Conservation (phyloP, 371 early-diverging fungal genomes). For the Batkoa obscura region DNA sequence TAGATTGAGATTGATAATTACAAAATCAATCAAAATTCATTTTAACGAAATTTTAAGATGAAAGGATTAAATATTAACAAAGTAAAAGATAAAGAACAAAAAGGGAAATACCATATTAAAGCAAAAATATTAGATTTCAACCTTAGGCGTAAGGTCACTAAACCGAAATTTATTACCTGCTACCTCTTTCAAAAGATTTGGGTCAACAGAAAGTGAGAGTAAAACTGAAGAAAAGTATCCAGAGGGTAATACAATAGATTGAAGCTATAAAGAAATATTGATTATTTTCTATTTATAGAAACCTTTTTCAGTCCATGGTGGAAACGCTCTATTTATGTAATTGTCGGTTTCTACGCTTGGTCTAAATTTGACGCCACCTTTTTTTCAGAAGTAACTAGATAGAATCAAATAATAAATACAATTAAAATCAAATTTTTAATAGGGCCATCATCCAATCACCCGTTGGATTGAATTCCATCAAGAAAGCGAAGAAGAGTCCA, state of each 20-base stretch:
- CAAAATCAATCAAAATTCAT: too few species aligned
- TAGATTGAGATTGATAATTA: too few species aligned
- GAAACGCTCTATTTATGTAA: background rate
- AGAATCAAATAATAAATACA: background rate
- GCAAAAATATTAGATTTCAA: too few species aligned
- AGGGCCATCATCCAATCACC: slow-evolving; percentile 1
- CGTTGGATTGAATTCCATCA: background rate
- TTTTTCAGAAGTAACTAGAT: background rate
- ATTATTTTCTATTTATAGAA: background rate
- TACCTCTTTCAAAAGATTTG: background rate
- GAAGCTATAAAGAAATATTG: background rate
- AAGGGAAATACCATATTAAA: too few species aligned
- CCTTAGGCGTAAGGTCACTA: too few species aligned
- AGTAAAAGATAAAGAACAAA: too few species aligned
- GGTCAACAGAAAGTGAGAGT: background rate
- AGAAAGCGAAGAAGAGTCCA: slow-evolving; percentile 1
- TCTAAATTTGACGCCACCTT: background rate
- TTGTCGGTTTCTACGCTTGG: background rate
- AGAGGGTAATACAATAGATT: background rate
- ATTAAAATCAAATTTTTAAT: background rate
- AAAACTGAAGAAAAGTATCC: background rate
- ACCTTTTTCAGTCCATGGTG: background rate
- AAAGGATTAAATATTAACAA: too few species aligned
- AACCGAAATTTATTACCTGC: too few species aligned
- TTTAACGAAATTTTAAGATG: too few species aligned